A percentile compares a stretch with the other conserved stretches of the same genome.
phyloP scores from a whole-genome alignment of 345 rosid genomes.

The Psidium friedrichsthalianum region DNA sequence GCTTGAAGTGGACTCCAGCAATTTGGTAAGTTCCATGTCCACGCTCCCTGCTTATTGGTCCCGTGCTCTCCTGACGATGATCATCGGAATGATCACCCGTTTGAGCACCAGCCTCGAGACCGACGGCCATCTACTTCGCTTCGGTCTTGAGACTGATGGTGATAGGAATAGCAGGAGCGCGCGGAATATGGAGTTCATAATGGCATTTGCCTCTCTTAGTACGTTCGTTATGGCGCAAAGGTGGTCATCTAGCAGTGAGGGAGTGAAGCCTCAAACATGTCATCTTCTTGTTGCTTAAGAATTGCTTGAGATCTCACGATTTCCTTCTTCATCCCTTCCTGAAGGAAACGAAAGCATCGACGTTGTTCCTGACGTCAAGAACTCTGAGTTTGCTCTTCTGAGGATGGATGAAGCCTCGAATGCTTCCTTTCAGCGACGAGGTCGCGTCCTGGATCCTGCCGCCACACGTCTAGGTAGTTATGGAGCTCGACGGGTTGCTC shows the following conservation, averaged over 20 bases:
- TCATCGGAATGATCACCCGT: not conserved
- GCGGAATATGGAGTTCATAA: not conserved
- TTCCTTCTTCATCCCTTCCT: slow-evolving; percentile 42
- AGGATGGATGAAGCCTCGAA: slow-evolving; percentile 50
- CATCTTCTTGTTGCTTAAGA: slow-evolving; percentile 26
- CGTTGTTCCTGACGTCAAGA: slow-evolving; percentile 17
- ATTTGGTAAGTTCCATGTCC: slow-evolving; percentile 27
- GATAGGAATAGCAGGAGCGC: not conserved
- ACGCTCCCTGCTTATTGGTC: slow-evolving; percentile 28
- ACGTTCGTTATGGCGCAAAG: not conserved
- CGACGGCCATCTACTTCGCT: not conserved
- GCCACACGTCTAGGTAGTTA: slow-evolving; percentile 44
- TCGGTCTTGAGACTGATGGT: not conserved
- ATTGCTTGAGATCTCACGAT: slow-evolving; percentile 16
- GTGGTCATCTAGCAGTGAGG: not conserved
- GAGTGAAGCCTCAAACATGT: not conserved
- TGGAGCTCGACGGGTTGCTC: slow-evolving; percentile 28
- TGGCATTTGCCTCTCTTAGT: not conserved
- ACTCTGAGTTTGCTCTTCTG: slow-evolving; percentile 48
- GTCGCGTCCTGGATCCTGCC: slow-evolving; percentile 36
- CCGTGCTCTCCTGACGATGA: not conserved
- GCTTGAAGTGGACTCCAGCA: slow-evolving; percentile 5
- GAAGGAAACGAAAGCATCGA: slow-evolving; percentile 17
- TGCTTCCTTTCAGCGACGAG: slow-evolving; percentile 27
- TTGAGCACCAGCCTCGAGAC: not conserved